Evolutionary conservation across 129 eudicot genomes (phyloP), one percentile per base, ranked within the genome.

Genomic region (Lonicera japonica): DNA sequence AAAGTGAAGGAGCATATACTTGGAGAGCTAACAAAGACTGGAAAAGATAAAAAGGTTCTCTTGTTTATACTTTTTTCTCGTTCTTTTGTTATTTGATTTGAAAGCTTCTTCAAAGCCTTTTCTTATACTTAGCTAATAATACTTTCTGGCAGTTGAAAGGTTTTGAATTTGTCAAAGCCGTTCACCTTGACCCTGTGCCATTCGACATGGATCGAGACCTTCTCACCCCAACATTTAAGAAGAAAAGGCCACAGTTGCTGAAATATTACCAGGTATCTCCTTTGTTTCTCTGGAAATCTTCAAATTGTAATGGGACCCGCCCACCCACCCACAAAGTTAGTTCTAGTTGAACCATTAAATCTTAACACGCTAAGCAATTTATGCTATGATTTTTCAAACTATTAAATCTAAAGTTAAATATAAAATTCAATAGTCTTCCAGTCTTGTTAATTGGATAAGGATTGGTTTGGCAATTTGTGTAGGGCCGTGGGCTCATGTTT

Each of bases 191-290:
- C 52, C 79, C 82, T 11, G 61, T 59, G 47, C 82, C 86, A 43
- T 81, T 81, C 39, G 86, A 81, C 79, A 72, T 81, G 59, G 82
- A 81, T 21, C 76, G 82, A 15, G 82, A 81, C 69, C 86, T 81
- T 50, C 60, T 81, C 36, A 81, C 86, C 18, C 82, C 86, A n/a
- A 81, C 86, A 25, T 81, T 76, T 38, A 81, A 81, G 77, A 81
- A 72, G 70, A 81, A 81, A 60, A 76, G 86, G 64, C 82, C 82
- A 10, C 86, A 81, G 70, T 60, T 81, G 65, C 86, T 70, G 9
- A 71, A 80, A 59, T 67, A 80, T 72, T 80, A 80, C 24, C 56
- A 75, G 81, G 81, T 79, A 21, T 25, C 23, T 18, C 20, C 60
- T 55, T 56, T 60, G 20, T 29, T 4, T 57, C 51, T 45, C 20